These are phyloP conservation scores for Lachancea sp. DNA, from an alignment of 805 yeast species.

Conservation along the genomic window DNA sequence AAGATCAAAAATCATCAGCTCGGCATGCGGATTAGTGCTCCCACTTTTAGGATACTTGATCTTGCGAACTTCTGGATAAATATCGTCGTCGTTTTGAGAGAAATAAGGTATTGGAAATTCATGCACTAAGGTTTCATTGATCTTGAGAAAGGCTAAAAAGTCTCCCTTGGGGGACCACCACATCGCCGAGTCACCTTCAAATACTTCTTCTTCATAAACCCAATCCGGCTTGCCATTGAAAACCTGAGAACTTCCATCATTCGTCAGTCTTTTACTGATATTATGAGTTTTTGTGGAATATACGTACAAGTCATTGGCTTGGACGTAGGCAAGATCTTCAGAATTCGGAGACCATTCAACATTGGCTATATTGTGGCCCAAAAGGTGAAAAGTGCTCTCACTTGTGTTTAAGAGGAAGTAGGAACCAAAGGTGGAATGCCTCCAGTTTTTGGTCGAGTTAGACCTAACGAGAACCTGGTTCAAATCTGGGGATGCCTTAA, in stretches of 20 bases:
- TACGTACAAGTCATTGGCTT: constrained; percentile 62
- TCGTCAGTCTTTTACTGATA: constrained; percentile 46
- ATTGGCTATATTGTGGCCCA: constrained; percentile 35
- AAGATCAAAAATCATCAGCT: constrained; percentile 42
- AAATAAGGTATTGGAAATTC: constrained; percentile 70
- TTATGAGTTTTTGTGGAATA: constrained; percentile 33
- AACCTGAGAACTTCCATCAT: constrained; percentile 61
- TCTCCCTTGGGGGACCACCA: constrained; percentile 86
- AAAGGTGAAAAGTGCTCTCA: constrained; percentile 21
- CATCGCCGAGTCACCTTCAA: constrained; percentile 58
- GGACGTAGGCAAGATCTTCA: constrained; percentile 54
- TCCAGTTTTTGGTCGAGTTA: constrained; percentile 53
- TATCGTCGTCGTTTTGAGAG: constrained; percentile 46
- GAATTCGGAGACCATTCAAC: constrained; percentile 77
- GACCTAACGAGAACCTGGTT: constrained; percentile 53
- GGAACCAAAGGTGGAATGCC: constrained; percentile 43
- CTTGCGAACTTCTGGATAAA: constrained; percentile 54
- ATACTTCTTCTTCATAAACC: constrained; percentile 91
- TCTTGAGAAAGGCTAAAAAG: constrained; percentile 55
- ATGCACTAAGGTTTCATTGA: constrained; percentile 70
- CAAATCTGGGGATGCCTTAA: constrained; percentile 64
- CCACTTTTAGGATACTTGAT: constrained; percentile 87
- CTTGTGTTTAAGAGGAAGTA: constrained; percentile 39
- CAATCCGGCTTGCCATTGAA: constrained; percentile 91
- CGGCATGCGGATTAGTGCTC: constrained; percentile 61